Evolutionary conservation across 2,329 filamentous ascomycete species (phyloP).

Genomic region (Ascochyta koolunga): DNA sequence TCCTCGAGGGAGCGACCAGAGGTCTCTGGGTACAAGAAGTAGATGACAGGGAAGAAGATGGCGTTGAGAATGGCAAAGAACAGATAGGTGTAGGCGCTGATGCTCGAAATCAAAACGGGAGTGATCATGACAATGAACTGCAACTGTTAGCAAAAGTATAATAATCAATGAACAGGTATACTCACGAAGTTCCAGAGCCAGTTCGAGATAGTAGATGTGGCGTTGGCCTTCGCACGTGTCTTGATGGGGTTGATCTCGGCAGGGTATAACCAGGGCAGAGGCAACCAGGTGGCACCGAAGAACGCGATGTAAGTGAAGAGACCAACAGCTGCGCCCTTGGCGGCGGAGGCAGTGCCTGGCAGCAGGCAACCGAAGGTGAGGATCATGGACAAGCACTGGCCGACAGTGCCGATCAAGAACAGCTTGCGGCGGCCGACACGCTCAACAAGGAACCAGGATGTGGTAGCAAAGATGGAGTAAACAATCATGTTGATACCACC

Average conservation of each 20-base stretch:
- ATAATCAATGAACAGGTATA: no score
- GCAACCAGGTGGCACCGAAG: constrained; percentile 70
- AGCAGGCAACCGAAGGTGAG: constrained; percentile 52
- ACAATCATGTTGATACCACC: constrained; percentile 61
- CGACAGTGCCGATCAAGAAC: constrained; percentile 51
- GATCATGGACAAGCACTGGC: constrained; percentile 59
- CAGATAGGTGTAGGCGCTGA: constrained; percentile 52
- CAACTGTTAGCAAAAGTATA: no score
- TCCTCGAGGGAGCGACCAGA: constrained; percentile 58
- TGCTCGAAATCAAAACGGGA: constrained; percentile 46
- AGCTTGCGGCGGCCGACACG: constrained; percentile 60
- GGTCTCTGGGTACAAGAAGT: constrained; percentile 64
- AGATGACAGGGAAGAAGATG: constrained; percentile 58
- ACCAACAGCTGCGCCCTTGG: constrained; percentile 62
- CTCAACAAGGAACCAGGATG: constrained; percentile 70
- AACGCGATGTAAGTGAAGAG: constrained; percentile 73
- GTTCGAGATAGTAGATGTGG: constrained; percentile 60
- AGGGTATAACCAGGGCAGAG: constrained; percentile 65
- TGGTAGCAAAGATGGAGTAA: constrained; percentile 61
- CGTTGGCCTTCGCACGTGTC: constrained; percentile 62
- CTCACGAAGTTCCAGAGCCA: constrained; percentile 59
- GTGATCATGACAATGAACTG: constrained; percentile 51
- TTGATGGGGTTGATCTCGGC: constrained; percentile 62
- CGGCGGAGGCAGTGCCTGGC: constrained; percentile 42
- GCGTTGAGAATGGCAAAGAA: constrained; percentile 61